phyloP scores from a whole-genome alignment of 1,139 yeast genomes.

The Yamadazyma blattariae region DNA sequence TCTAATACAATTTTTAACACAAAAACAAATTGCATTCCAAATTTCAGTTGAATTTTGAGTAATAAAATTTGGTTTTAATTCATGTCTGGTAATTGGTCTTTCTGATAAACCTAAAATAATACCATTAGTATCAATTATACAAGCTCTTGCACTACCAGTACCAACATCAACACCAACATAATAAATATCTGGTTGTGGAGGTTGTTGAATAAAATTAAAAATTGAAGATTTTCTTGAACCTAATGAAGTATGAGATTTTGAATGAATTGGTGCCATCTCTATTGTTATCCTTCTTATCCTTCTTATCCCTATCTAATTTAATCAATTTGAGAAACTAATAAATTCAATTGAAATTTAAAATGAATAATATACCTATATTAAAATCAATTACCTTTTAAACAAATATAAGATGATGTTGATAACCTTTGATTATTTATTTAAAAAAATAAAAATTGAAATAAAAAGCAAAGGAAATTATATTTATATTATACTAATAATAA shows the following conservation, averaged over 20 bases:
- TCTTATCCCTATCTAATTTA: no score
- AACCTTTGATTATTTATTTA: no score
- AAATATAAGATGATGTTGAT: no score
- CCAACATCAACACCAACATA: constrained; percentile 97
- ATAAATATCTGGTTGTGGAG: constrained; percentile 52
- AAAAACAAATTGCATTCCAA: constrained; percentile 84
- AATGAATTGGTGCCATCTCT: constrained; percentile 5
- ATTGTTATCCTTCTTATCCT: no score
- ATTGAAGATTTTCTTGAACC: constrained; percentile 39
- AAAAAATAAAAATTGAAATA: no score
- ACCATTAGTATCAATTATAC: constrained; percentile 81
- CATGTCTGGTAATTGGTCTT: constrained; percentile 73
- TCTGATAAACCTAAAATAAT: constrained; percentile 79
- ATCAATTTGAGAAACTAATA: no score
- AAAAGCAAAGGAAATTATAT: no score
- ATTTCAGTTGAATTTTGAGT: constrained; percentile 91
- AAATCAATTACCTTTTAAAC: no score
- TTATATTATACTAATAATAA: no score
- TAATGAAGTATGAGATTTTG: constrained; percentile 36
- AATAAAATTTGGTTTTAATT: constrained; percentile 65
- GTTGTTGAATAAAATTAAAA: constrained; percentile 34
- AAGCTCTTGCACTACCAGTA: constrained; percentile 95
- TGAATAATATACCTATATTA: no score
- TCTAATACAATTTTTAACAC: constrained; percentile 69
- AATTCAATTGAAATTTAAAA: no score